These are phyloP conservation scores for Cryptosporidium sp. DNA, from an alignment of 169 alveolate genomes.

Conservation along the genomic window DNA sequence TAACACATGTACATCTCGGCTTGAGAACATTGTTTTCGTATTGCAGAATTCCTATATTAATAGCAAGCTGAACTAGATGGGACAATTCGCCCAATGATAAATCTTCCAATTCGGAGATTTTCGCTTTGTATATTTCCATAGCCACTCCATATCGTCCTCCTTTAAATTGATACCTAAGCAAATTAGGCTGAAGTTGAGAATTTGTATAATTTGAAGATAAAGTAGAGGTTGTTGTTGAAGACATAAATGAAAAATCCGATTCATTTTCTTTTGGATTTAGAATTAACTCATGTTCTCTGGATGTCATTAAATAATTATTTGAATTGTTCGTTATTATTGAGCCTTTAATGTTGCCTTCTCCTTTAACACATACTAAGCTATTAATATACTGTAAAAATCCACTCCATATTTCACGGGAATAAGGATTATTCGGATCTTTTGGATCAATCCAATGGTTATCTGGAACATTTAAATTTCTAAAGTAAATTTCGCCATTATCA, in stretches of 20 bases:
- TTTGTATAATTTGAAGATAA: neutral
- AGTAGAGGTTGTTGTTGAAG: neutral
- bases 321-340: neutral
- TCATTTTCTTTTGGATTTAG: neutral
- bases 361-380: constrained; percentile 9
- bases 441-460: constrained; percentile 46
- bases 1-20: constrained; percentile 33
- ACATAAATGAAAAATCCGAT: neutral
- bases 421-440: constrained; percentile 40
- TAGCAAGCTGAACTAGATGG: constrained; percentile 54
- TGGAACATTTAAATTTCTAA: constrained; percentile 3
- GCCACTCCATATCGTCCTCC: constrained; percentile 66
- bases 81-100: constrained; percentile 31
- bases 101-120: neutral
- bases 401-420: constrained; percentile 31
- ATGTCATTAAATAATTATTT: neutral
- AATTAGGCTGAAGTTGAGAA: neutral
- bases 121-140: constrained; percentile 32
- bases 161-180: constrained; percentile 30
- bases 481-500: constrained; percentile 8
- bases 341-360: neutral
- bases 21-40: constrained; percentile 26
- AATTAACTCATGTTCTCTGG: neutral
- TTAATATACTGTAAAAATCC: constrained; percentile 28
- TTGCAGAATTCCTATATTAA: constrained; percentile 27